Percentiles rank a stretch among this genome's conserved stretches.
phyloP scores from a whole-genome alignment of 345 rosid species.

The Schrenkiella parvula region DNA sequence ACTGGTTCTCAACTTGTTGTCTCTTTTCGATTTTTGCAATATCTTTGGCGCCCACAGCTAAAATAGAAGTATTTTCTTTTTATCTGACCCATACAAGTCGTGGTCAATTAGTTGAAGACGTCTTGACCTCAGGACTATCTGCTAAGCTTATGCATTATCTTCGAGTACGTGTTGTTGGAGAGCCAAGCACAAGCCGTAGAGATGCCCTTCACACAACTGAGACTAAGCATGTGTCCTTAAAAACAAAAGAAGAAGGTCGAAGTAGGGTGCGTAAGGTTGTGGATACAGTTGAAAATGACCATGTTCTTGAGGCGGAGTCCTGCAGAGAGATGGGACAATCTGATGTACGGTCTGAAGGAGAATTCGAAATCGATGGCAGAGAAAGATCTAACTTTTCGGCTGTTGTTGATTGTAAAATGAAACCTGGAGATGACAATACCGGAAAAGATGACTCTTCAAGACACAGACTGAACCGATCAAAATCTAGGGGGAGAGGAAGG shows the following conservation, averaged over 20 bases:
- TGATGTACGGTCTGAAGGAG: slow-evolving; percentile 46
- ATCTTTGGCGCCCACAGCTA: slow-evolving; percentile 16
- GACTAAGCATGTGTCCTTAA: slow-evolving; percentile 43
- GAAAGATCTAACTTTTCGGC: slow-evolving; percentile 46
- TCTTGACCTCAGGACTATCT: slow-evolving; percentile 83
- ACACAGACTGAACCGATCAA: slow-evolving; percentile 54
- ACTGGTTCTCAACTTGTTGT: slow-evolving; percentile 21
- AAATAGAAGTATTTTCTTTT: neutral
- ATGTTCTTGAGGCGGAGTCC: slow-evolving; percentile 37
- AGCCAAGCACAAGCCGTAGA: slow-evolving; percentile 55
- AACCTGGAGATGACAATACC: slow-evolving; percentile 62
- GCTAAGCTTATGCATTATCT: slow-evolving; percentile 95
- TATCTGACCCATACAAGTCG: slow-evolving; percentile 42
- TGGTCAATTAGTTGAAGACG: slow-evolving; percentile 92
- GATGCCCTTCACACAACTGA: slow-evolving; percentile 56
- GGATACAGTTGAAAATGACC: slow-evolving; percentile 51
- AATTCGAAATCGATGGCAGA: slow-evolving; percentile 44
- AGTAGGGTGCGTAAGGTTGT: slow-evolving; percentile 62
- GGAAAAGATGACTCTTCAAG: slow-evolving; percentile 73
- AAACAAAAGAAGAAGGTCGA: slow-evolving; percentile 80
- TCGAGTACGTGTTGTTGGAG: slow-evolving; percentile 83
- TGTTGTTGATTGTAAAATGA: slow-evolving; percentile 46
- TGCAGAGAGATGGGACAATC: slow-evolving; percentile 40
- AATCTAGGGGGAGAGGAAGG: slow-evolving; percentile 72
- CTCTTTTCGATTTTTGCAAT: slow-evolving; percentile 1